phyloP scores from a whole-genome alignment of 257 asterid genomes.

The Solanum neorickii region DNA sequence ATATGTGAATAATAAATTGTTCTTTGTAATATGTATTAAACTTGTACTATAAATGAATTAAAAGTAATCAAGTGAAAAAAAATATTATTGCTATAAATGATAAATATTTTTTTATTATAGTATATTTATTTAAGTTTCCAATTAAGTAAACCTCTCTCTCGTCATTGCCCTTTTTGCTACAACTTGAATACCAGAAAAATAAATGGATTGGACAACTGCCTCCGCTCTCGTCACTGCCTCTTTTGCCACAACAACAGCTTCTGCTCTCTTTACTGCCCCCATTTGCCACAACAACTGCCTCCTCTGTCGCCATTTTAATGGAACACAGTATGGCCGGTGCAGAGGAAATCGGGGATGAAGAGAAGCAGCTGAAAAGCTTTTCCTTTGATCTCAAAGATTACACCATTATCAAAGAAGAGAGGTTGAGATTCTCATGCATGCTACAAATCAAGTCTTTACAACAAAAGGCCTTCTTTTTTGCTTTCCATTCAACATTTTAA shows the following conservation, averaged over 20 bases:
- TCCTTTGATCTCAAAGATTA: slow-evolving; percentile 54
- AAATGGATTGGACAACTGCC: no score
- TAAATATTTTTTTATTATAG: no score
- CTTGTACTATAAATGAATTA: no score
- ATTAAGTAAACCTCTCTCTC: no score
- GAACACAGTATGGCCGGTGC: slow-evolving; percentile 12
- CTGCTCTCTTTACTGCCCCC: background rate
- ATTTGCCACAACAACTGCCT: background rate
- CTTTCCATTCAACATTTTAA: background rate
- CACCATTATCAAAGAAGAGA: slow-evolving; percentile 64
- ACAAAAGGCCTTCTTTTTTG: slow-evolving; percentile 48
- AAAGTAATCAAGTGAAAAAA: no score
- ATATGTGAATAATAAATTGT: no score
- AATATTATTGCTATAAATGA: no score
- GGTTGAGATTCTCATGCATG: slow-evolving; percentile 89
- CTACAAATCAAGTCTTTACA: slow-evolving; percentile 74
- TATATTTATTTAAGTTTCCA: no score
- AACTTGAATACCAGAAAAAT: no score
- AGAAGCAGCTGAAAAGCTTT: slow-evolving; percentile 13
- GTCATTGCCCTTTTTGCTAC: no score
- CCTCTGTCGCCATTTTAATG: background rate
- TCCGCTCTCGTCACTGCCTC: background rate
- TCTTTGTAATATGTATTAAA: no score
- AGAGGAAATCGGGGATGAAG: background rate
- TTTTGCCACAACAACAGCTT: background rate